phyloP scores from a whole-genome alignment of 495 filamentous ascomycete genomes.

The Neurospora sp. region DNA sequence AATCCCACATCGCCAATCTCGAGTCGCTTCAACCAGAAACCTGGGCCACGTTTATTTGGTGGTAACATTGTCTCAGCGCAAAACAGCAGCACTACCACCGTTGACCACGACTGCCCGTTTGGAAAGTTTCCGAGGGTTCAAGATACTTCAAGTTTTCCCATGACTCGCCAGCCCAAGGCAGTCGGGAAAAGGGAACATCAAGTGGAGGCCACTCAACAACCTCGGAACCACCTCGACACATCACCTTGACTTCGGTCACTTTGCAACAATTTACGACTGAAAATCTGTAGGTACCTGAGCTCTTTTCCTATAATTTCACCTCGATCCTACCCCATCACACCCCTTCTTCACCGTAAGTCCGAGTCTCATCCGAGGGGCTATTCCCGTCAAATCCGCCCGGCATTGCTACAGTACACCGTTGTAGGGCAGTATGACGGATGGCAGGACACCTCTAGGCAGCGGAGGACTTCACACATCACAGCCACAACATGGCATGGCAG shows the following conservation, averaged over 20 bases:
- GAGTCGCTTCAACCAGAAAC: neutral
- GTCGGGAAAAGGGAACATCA: neutral
- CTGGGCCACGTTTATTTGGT: neutral
- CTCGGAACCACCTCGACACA: neutral
- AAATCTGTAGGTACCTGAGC: neutral
- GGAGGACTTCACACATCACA: neutral
- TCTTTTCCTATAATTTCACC: neutral
- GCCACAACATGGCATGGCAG: neutral
- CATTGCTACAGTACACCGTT: neutral
- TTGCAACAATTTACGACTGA: neutral
- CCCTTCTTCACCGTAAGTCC: neutral
- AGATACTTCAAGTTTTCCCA: neutral
- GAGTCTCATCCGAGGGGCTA: neutral
- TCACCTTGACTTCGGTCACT: neutral
- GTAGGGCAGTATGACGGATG: neutral
- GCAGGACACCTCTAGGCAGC: neutral
- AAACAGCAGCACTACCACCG: neutral
- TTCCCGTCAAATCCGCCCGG: neutral
- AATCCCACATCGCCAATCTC: neutral
- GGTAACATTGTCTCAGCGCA: neutral
- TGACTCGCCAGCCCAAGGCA: neutral
- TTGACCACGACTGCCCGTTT: neutral
- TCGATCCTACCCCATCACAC: neutral
- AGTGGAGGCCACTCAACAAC: neutral
- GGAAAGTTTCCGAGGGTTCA: neutral